Base-by-base conservation (phyloP, 495 filamentous ascomycete genomes). In the Aspergillus cavernicola region DNA sequence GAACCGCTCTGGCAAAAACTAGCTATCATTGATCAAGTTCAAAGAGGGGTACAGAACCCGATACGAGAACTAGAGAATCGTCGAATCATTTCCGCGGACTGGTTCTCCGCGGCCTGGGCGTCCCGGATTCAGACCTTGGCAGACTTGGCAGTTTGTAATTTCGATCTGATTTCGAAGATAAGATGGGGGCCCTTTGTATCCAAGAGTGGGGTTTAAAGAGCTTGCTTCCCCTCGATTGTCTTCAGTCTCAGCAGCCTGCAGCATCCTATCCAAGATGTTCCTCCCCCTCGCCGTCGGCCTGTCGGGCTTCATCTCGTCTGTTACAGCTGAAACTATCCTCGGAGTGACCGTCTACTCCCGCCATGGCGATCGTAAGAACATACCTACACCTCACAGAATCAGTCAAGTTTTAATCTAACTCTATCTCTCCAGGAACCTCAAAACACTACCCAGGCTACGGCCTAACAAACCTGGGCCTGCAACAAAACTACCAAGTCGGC, bases 401-500 rank as follows among this genome's bases (percentile, higher is more conserved):
- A n/a, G n/a, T n/a, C n/a, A n/a, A n/a, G n/a, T n/a, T n/a, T n/a
- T n/a, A n/a, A n/a, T n/a, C n/a, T n/a, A n/a, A n/a, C n/a, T n/a
- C n/a, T n/a, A n/a, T n/a, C n/a, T n/a, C n/a, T n/a, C 24, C 18
- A 54, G 52, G 52, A 6, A 29, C 77, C 3, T 48, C 77, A 0
- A 80, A 80, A 54, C 57, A 62, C 13, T 54, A 54, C 42, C 59
- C 61, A 6, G 63, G 73, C 10, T 71, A 75, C 3, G 58, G 71
- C 50, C 64, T 84, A 49, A 84, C 81, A 8, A 63, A 72, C 31
- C 67, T 84, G 4, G 80, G 81, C 4, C 80, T 80, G 54, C 56
- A 56, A 8, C 74, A 89, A 63, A 66, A 85, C 60, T 81, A 73
- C 52, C 68, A 69, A 36, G 72, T 80, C 12, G 81, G 80, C n/a